These are phyloP conservation scores for Coniochaeta sp. DNA, from an alignment of 2,329 filamentous ascomycete genomes.

Conservation along the genomic window DNA sequence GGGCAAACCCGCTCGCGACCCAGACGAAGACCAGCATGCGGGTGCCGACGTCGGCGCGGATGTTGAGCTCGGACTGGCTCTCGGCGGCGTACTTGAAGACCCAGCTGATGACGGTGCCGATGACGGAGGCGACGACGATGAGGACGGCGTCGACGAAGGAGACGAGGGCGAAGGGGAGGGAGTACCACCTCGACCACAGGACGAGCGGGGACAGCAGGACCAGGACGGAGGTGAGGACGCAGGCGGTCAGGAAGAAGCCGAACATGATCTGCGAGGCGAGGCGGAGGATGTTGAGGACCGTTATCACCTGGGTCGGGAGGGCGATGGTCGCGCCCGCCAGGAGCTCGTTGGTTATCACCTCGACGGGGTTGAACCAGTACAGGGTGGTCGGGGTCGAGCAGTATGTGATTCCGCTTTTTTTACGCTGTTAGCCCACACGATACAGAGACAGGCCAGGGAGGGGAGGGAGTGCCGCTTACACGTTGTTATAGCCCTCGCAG, in stretches of 20 bases:
- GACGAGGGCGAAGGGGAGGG: constrained; percentile 60
- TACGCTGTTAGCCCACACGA: constrained; percentile 23
- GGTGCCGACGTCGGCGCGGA: constrained; percentile 59
- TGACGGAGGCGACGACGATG: constrained; percentile 60
- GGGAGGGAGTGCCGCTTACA: constrained; percentile 37
- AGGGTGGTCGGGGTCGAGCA: constrained; percentile 64
- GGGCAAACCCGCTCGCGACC: constrained; percentile 60
- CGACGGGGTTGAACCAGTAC: constrained; percentile 89
- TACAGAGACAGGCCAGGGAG: no score
- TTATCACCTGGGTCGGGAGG: constrained; percentile 64
- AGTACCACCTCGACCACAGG: constrained; percentile 47
- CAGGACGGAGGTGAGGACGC: constrained; percentile 63
- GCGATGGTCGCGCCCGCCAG: constrained; percentile 77
- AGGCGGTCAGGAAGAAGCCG: constrained; percentile 69
- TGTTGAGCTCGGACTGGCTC: constrained; percentile 66
- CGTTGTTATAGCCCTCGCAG: constrained; percentile 74
- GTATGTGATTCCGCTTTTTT: constrained; percentile 61
- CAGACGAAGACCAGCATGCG: constrained; percentile 88
- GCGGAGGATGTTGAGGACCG: constrained; percentile 66
- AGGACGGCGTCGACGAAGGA: constrained; percentile 60
- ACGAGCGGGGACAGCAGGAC: constrained; percentile 58
- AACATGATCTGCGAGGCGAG: constrained; percentile 83
- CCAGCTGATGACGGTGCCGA: constrained; percentile 77
- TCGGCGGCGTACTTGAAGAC: constrained; percentile 74
- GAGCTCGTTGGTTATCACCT: constrained; percentile 72